Conservation (phyloP, 2,329 filamentous ascomycete genomes). For the Emergomyces orientalis region DNA sequence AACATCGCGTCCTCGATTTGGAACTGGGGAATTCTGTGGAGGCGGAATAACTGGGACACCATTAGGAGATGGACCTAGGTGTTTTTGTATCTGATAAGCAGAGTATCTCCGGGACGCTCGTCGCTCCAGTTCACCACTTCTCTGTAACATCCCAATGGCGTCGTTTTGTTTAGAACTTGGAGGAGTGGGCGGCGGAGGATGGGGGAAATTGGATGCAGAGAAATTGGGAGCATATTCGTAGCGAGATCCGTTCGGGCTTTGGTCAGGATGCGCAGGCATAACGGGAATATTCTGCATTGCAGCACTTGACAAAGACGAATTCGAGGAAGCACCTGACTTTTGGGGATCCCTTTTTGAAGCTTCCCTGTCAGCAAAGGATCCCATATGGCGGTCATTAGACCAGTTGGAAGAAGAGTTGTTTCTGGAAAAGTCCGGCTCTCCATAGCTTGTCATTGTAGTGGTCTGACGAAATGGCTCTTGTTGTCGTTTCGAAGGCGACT, state of each 20-base stretch:
- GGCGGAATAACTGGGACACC: conserved; percentile 79
- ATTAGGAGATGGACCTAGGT: conserved; percentile 69
- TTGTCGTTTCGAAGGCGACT: conserved; percentile 27
- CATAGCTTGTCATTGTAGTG: conserved; percentile 31
- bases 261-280: conserved; percentile 55
- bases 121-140: conserved; percentile 84
- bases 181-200: conserved; percentile 67
- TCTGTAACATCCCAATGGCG: conserved; percentile 80
- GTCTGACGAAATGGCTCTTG: conserved; percentile 28
- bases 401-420: conserved; percentile 22
- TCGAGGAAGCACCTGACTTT: conserved; percentile 24
- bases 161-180: conserved; percentile 77
- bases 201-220: conserved; percentile 23
- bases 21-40: conserved; percentile 66
- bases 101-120: conserved; percentile 90
- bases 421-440: conserved; percentile 22
- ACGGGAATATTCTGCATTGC: conserved; percentile 69
- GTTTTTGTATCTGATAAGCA: conserved; percentile 92
- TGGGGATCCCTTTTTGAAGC: conserved; percentile 32
- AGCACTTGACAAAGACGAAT: conserved; percentile 48
- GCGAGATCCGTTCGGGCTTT: conserved; percentile 17
- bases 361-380: conserved; percentile 32
- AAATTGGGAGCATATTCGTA: conserved; percentile 18
- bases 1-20: conserved; percentile 70
- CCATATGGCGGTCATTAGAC: conserved; percentile 21